Percentiles rank a stretch among this genome's conserved stretches.
These are phyloP conservation scores for Neurospora hispaniola DNA, from an alignment of 495 filamentous ascomycete genomes.

Conservation along the genomic window DNA sequence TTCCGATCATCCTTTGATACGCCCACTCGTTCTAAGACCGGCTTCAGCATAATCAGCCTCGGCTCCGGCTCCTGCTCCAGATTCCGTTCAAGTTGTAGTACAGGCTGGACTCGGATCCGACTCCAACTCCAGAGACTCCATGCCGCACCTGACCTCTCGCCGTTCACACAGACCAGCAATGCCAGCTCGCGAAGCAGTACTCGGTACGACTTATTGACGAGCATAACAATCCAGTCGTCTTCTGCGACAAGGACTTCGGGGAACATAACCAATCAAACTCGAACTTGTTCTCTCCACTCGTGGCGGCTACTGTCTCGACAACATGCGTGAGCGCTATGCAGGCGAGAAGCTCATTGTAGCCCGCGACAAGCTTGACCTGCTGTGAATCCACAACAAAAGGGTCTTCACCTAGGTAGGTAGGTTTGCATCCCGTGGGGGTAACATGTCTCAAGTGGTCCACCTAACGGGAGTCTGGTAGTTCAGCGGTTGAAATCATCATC, in stretches of 20 bases:
- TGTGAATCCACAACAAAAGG: not conserved
- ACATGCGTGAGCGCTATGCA: slow-evolving; percentile 65
- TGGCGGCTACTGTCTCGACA: slow-evolving; percentile 59
- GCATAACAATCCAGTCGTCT: slow-evolving; percentile 39
- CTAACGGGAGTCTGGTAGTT: not conserved
- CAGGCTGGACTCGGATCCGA: not conserved
- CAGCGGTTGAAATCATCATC: not conserved
- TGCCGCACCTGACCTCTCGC: not conserved
- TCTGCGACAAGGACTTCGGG: slow-evolving; percentile 79
- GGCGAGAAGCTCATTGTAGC: slow-evolving; percentile 85
- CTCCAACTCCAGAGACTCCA: not conserved
- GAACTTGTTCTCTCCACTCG: slow-evolving; percentile 52
- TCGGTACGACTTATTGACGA: not conserved
- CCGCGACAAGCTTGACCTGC: slow-evolving; percentile 75
- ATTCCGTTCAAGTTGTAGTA: not conserved
- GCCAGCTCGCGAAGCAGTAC: not conserved
- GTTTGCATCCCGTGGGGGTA: not conserved
- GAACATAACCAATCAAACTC: not conserved
- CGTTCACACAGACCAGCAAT: not conserved
- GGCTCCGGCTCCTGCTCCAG: not conserved
- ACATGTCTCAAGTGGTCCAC: not conserved
- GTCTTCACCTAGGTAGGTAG: not conserved
- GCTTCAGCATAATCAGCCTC: not conserved
- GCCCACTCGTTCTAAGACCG: not conserved
- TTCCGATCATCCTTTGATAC: not conserved